Conservation (phyloP, 2,329 filamentous ascomycete genomes). For the Zymoseptoria crescenta region DNA sequence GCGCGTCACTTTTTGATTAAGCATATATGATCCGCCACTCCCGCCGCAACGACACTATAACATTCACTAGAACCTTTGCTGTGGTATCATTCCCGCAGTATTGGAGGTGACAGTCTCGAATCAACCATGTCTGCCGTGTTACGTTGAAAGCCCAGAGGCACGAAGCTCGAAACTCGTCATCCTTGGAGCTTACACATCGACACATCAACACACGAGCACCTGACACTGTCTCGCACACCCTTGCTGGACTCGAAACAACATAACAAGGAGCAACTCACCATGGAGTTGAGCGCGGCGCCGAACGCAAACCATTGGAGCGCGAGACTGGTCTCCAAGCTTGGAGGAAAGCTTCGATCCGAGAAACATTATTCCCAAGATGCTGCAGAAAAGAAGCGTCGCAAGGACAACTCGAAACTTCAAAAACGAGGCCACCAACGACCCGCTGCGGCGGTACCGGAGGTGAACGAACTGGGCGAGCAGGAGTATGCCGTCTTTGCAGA, state of each 20-base stretch:
- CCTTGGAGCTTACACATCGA: neutral
- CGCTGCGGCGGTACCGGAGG: conserved; percentile 9
- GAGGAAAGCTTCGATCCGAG: conserved; percentile 23
- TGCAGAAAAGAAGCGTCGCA: conserved; percentile 21
- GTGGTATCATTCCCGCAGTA: neutral
- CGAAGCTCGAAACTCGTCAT: neutral
- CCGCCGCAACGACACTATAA: neutral
- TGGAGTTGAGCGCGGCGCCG: conserved; percentile 23
- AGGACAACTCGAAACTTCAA: conserved; percentile 15
- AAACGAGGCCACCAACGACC: conserved; percentile 12
- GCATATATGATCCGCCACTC: neutral
- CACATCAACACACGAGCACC: neutral
- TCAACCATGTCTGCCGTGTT: neutral
- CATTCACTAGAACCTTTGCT: neutral
- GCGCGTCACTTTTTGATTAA: neutral
- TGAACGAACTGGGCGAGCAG: conserved; percentile 29
- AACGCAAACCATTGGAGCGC: conserved; percentile 23
- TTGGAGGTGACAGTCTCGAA: neutral
- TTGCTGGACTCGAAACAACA: neutral
- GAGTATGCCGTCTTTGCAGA: conserved; percentile 25
- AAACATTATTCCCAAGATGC: conserved; percentile 22
- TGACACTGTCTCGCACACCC: neutral
- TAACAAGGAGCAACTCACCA: conserved; percentile 1
- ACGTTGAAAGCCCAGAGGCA: neutral
- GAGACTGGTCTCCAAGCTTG: conserved; percentile 22